Conservation (phyloP, 495 filamentous ascomycete species). For the Penicillium salamii region DNA sequence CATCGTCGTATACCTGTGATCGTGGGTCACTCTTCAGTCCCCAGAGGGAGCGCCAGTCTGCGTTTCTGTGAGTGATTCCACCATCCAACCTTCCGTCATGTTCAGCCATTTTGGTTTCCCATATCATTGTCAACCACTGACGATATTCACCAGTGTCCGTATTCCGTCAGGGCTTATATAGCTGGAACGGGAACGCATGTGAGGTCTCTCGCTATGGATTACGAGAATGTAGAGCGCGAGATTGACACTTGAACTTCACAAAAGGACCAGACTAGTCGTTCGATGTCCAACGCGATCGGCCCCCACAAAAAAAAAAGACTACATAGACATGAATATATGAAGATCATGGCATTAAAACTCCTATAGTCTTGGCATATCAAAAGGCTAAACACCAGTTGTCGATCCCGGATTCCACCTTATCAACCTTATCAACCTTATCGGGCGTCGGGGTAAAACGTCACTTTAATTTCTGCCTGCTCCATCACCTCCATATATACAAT, state of each 20-base stretch:
- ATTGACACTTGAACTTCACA: too few relatives aligned
- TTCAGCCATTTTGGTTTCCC: neutral
- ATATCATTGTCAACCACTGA: neutral
- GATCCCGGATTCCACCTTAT: too few relatives aligned
- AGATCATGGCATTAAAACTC: too few relatives aligned
- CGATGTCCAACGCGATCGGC: too few relatives aligned
- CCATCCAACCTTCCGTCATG: neutral
- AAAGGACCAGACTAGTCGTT: too few relatives aligned
- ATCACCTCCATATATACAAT: neutral
- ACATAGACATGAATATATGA: neutral
- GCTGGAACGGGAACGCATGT: slow-evolving; percentile 1
- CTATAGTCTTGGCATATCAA: too few relatives aligned
- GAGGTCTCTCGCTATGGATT: neutral
- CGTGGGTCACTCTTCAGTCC: neutral
- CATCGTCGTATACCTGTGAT: neutral
- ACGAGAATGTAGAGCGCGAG: too few relatives aligned
- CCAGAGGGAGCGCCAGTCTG: neutral
- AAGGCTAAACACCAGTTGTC: too few relatives aligned
- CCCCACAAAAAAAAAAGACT: neutral
- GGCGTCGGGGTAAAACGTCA: slow-evolving; percentile 2
- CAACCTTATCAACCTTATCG: neutral
- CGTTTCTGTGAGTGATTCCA: neutral
- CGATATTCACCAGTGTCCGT: neutral
- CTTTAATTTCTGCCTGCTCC: neutral
- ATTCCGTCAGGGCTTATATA: slow-evolving; percentile 1